These are phyloP conservation scores for Auricularia sp. DNA, from an alignment of 768 basidiomycete species.

Conservation along the genomic window DNA sequence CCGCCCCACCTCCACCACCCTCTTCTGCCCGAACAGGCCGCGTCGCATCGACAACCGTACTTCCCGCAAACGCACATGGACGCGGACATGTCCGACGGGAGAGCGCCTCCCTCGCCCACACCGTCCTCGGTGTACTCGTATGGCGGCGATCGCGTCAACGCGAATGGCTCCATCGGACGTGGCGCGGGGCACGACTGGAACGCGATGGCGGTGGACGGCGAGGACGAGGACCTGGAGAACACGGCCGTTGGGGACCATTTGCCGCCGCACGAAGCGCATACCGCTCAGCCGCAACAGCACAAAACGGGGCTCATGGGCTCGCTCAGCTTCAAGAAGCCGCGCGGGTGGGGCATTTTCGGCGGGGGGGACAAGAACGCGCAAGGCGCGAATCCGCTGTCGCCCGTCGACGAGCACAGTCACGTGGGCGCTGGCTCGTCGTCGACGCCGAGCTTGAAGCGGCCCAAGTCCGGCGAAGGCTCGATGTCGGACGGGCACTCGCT, in stretches of 20 bases:
- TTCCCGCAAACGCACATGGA: background rate
- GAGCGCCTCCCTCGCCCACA: slow-evolving; percentile 8
- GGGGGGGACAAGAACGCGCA: slow-evolving; percentile 58
- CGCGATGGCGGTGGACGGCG: slow-evolving; percentile 4
- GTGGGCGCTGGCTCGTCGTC: slow-evolving; percentile 37
- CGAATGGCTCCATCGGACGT: background rate
- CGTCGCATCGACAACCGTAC: slow-evolving; percentile 9
- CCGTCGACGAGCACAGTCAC: slow-evolving; percentile 57
- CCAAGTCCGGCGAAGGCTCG: slow-evolving; percentile 37
- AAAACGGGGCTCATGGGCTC: slow-evolving; percentile 44
- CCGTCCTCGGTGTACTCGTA: slow-evolving; percentile 7
- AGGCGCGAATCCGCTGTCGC: slow-evolving; percentile 39
- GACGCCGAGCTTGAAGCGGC: slow-evolving; percentile 64
- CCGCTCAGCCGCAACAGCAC: slow-evolving; percentile 27
- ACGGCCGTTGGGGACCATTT: background rate
- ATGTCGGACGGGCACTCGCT: slow-evolving; percentile 51
- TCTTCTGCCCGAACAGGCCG: slow-evolving; percentile 37
- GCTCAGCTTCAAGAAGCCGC: slow-evolving; percentile 49
- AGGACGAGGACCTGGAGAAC: slow-evolving; percentile 37
- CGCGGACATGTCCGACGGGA: background rate
- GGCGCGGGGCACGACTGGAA: background rate
- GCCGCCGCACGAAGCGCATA: slow-evolving; percentile 20
- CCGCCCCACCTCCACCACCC: slow-evolving; percentile 25
- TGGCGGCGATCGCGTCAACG: slow-evolving; percentile 8
- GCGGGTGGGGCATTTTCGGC: slow-evolving; percentile 69